Percentiles rank a stretch among this genome's conserved stretches.
phyloP scores from a whole-genome alignment of 163 green algal genomes.

The Prototheca stagnorum region DNA sequence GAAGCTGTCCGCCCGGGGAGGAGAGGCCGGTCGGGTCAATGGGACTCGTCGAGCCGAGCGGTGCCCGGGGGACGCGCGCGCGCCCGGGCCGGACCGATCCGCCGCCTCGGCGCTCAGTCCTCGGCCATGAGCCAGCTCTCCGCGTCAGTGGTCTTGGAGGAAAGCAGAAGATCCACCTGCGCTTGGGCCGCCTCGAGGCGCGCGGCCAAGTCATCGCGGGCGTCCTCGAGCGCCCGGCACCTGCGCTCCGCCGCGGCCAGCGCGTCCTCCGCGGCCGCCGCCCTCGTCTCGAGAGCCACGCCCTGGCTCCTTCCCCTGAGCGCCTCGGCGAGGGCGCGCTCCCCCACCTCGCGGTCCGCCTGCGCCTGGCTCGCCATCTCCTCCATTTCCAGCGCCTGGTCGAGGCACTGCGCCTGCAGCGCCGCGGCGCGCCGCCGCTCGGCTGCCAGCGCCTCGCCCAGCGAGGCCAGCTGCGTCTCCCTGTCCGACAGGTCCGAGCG shows the following conservation, averaged over 20 bases:
- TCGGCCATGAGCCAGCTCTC: not conserved
- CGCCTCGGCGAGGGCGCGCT: too few species aligned
- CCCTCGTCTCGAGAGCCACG: too few species aligned
- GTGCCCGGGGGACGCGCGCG: too few species aligned
- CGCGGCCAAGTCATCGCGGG: conserved; percentile 6
- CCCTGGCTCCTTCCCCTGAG: too few species aligned
- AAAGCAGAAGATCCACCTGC: not conserved
- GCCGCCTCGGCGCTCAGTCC: too few species aligned
- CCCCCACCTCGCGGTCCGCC: too few species aligned
- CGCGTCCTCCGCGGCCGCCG: conserved; percentile 2
- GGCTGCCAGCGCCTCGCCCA: not conserved
- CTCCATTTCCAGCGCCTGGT: conserved; percentile 19
- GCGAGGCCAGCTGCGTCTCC: not conserved
- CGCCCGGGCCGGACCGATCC: too few species aligned
- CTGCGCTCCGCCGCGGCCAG: conserved; percentile 34
- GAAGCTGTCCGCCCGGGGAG: too few species aligned
- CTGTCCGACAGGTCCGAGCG: not conserved
- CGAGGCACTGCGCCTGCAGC: conserved; percentile 3
- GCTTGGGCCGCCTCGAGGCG: not conserved
- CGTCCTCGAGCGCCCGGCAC: not conserved
- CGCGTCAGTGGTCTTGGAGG: conserved; percentile 13
- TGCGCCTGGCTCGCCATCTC: conserved; percentile 6
- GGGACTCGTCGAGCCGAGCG: too few species aligned
- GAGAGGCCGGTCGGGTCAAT: too few species aligned
- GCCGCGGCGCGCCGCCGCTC: not conserved